Evolutionary conservation across 2,329 filamentous ascomycete species (phyloP), one percentile per base, ranked within the genome.

Genomic region (Epichloe baconii): DNA sequence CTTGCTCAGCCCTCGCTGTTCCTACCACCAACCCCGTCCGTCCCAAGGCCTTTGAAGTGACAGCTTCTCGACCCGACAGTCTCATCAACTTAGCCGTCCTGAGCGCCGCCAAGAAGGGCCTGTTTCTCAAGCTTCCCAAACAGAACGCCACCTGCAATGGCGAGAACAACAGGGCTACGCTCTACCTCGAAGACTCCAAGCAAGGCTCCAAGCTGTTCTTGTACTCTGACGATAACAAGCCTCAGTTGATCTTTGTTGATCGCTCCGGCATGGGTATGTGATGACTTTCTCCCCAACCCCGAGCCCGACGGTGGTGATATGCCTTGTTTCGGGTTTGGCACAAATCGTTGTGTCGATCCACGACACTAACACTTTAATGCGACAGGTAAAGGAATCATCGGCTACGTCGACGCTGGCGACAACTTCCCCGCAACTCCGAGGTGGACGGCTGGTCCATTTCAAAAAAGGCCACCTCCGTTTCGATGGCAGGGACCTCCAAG

Each of bases 261-360:
- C 72, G 74, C 44, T 78, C 75, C 44, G 78, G 76, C 59, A 79
- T 80, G 76, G 78, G 75, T 72, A 72, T 42, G 71, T 56, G 4
- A 19, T 6, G 45, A 19, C 26, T 11, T 4, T 31, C 26, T 31
- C 26, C 26, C 26, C 8, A 10, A 11, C 26, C 26, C 26, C 26
- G 26, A 3, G 8, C 26, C 26, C 8, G 26, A 11, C 26, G 26
- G 26, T 11, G 26, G 26, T 31, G 26, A 31, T 31, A 31, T 31
- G 26, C 26, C 26, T 31, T 11, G 26, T 31, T 31, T 10, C 8
- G 26, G 26, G 10, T 31, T 31, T 31, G 8, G 26, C 26, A 31
- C 26, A 31, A 31, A 31, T 31, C 26, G 8, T 31, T 31, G 26
- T 31, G 26, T 11, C 26, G 26, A 31, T 31, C 8, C 26, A 11